phyloP scores from a whole-genome alignment of 345 rosid species.

The Pugionium cornutum region DNA sequence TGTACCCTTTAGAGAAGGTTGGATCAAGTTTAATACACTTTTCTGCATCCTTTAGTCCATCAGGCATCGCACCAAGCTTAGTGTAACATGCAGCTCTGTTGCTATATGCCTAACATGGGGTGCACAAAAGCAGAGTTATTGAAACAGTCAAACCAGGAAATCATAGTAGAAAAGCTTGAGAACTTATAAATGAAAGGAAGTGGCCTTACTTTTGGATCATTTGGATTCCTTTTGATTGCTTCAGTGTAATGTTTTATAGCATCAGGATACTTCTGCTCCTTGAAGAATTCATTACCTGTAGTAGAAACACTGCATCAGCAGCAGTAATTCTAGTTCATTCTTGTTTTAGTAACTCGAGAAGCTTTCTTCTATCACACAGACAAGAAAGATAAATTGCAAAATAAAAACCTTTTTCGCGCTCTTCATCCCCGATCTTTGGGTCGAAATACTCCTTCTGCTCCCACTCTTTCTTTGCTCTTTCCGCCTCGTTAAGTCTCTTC shows the following conservation, averaged over 20 bases:
- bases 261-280: constrained; percentile 84
- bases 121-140: constrained; percentile 14
- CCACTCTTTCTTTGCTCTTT: constrained; percentile 79
- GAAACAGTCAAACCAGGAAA: background rate
- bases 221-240: constrained; percentile 81
- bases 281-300: constrained; percentile 81
- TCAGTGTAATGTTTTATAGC: constrained; percentile 89
- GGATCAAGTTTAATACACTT: constrained; percentile 94
- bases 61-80: constrained; percentile 84
- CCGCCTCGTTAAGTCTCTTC: constrained; percentile 81
- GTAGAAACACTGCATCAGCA: constrained; percentile 5
- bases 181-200: background rate
- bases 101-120: constrained; percentile 63
- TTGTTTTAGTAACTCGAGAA: too few relatives aligned
- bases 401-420: constrained; percentile 86
- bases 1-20: constrained; percentile 85
- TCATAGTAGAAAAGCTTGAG: background rate
- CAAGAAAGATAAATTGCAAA: background rate
- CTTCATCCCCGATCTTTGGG: constrained; percentile 79
- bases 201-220: constrained; percentile 59
- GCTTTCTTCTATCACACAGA: background rate
- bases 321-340: background rate
- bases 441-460: constrained; percentile 88
- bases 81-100: constrained; percentile 96
- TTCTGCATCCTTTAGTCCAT: constrained; percentile 92